These are phyloP conservation scores for Zygosaccharomyces sapae DNA, from an alignment of 1,139 yeast genomes.

Conservation along the genomic window DNA sequence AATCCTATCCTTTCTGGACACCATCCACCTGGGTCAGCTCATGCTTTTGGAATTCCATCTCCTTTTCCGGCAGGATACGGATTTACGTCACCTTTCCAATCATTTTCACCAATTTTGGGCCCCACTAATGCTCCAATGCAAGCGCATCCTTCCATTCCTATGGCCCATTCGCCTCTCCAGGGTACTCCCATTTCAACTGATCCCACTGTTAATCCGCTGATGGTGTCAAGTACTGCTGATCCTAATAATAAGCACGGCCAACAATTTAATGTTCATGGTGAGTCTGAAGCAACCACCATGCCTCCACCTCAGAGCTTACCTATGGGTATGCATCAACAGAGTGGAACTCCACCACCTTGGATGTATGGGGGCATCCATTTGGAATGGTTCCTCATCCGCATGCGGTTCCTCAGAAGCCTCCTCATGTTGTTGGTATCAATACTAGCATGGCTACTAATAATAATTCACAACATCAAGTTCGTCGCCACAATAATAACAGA, in stretches of 20 bases:
- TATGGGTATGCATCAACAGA: slow-evolving; percentile 23
- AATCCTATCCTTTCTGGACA: slow-evolving; percentile 31
- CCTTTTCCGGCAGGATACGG: slow-evolving; percentile 35
- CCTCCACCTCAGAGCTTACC: slow-evolving; percentile 16
- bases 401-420: slow-evolving; percentile 19
- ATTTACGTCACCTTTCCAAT: slow-evolving; percentile 34
- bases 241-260: slow-evolving; percentile 6
- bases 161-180: slow-evolving; percentile 24
- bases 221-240: slow-evolving; percentile 3
- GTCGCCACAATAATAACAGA: slow-evolving; percentile 24
- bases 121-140: slow-evolving; percentile 24
- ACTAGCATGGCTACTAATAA: slow-evolving; percentile 12
- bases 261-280: neutral
- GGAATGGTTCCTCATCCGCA: slow-evolving; percentile 29
- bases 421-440: slow-evolving; percentile 21
- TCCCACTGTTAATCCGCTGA: slow-evolving; percentile 5
- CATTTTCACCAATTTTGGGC: slow-evolving; percentile 30
- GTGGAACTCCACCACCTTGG: slow-evolving; percentile 35
- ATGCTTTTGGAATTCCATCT: slow-evolving; percentile 31
- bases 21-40: slow-evolving; percentile 22
- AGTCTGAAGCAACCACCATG: neutral
- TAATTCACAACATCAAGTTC: slow-evolving; percentile 16
- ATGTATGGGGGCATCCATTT: slow-evolving; percentile 35
- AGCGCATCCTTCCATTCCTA: slow-evolving; percentile 23
- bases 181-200: slow-evolving; percentile 13